Percentiles rank a stretch among this genome's conserved stretches.
Conservation (phyloP, 108 stramenopile genomes). For the Pseudonitzschia multistriata region DNA sequence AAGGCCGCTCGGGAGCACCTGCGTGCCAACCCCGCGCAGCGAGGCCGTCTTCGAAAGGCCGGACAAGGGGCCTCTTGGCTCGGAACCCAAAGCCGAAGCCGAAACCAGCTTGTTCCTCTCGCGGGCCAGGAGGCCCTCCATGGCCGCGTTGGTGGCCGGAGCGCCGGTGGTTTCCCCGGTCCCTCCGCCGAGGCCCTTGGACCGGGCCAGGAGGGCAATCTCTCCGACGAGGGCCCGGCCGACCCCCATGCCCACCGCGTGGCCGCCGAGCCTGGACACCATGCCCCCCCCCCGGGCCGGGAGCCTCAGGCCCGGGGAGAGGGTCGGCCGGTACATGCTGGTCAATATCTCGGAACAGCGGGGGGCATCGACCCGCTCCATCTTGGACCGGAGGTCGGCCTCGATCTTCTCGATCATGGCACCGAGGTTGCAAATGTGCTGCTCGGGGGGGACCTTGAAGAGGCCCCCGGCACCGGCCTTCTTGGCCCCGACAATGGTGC, state of each 20-base stretch:
- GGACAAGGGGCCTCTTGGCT: no score
- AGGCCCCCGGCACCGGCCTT: constrained; percentile 12
- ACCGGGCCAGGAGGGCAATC: constrained; percentile 26
- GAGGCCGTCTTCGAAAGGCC: background rate
- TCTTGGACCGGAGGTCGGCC: constrained; percentile 70
- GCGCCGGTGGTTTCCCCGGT: background rate
- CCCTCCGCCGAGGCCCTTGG: constrained; percentile 14
- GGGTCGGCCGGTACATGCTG: constrained; percentile 48
- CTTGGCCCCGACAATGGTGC: background rate
- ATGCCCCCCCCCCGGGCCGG: constrained; percentile 1
- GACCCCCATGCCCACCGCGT: constrained; percentile 12
- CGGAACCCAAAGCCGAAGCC: no score
- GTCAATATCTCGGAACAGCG: constrained; percentile 86
- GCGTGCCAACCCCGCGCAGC: no score
- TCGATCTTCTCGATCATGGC: constrained; percentile 93
- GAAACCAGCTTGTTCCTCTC: background rate
- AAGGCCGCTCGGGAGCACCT: no score
- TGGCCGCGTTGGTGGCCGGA: background rate
- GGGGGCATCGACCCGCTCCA: constrained; percentile 87
- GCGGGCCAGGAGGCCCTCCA: background rate
- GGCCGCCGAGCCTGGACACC: background rate
- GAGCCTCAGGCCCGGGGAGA: constrained; percentile 16
- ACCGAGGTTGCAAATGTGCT: constrained; percentile 91
- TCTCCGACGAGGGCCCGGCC: constrained; percentile 33
- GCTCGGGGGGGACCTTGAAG: constrained; percentile 24